These are phyloP conservation scores for Lipomyces kockii DNA, from an alignment of 805 yeast genomes.

Conservation along the genomic window DNA sequence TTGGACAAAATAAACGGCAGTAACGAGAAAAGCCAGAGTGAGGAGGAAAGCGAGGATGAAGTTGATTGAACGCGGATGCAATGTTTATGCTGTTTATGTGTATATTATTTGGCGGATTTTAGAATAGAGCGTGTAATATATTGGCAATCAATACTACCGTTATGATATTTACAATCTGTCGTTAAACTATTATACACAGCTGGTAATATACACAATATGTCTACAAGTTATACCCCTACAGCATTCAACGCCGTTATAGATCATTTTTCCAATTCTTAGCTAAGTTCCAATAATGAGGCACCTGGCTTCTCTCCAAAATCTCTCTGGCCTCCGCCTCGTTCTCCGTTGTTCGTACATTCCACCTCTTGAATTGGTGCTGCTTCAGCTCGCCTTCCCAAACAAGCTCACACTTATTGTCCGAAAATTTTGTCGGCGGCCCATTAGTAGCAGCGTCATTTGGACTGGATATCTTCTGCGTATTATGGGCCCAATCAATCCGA, in stretches of 20 bases:
- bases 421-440: background rate
- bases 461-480: conserved; percentile 34
- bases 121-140: background rate
- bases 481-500: conserved; percentile 73
- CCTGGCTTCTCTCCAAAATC: conserved; percentile 24
- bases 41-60: conserved; percentile 11
- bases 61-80: conserved; percentile 5
- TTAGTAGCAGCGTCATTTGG: conserved; percentile 11
- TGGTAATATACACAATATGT: background rate
- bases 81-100: background rate
- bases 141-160: background rate
- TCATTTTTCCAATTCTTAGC: conserved; percentile 33
- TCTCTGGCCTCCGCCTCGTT: conserved; percentile 34
- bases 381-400: conserved; percentile 41
- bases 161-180: background rate
- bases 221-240: background rate
- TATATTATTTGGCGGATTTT: conserved; percentile 7
- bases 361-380: conserved; percentile 34
- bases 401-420: conserved; percentile 34
- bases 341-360: conserved; percentile 27
- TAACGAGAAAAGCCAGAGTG: conserved; percentile 1
- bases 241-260: background rate
- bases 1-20: conserved; percentile 5
- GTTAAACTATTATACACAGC: background rate
- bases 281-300: conserved; percentile 34